phyloP scores from a whole-genome alignment of 148 eudicot species.

The Polygonum aviculare region DNA sequence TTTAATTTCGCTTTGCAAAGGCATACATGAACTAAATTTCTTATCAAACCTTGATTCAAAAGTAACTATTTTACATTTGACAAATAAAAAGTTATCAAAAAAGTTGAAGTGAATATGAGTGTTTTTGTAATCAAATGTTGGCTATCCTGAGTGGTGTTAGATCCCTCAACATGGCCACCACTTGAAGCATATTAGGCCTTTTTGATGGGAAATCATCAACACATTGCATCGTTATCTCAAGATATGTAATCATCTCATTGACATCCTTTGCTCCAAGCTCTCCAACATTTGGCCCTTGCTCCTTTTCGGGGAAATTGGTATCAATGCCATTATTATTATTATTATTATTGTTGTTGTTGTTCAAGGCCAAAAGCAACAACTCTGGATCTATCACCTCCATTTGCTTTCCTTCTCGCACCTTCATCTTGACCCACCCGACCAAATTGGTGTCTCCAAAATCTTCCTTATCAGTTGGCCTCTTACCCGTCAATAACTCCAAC shows the following conservation, averaged over 20 bases:
- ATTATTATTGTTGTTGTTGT: not conserved
- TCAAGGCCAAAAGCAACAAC: conserved; percentile 24
- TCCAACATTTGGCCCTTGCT: conserved; percentile 25
- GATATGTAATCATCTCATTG: conserved; percentile 73
- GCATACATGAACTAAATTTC: not conserved
- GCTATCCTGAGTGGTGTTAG: conserved; percentile 27
- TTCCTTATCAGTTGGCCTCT: conserved; percentile 87
- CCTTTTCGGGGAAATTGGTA: not conserved
- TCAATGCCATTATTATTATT: not conserved
- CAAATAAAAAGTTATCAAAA: not conserved
- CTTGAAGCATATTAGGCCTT: conserved; percentile 94
- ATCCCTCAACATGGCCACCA: conserved; percentile 83
- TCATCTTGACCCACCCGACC: conserved; percentile 96
- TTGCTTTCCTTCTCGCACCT: conserved; percentile 78
- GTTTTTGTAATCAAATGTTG: not conserved
- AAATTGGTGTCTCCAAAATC: conserved; percentile 94
- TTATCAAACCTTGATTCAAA: not conserved
- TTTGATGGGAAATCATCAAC: conserved; percentile 93
- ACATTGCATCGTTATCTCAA: conserved; percentile 66
- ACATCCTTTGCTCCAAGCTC: conserved; percentile 55
- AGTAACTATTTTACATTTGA: not conserved
- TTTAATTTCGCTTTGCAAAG: not conserved
- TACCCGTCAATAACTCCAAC: conserved; percentile 72
- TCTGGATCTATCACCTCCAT: conserved; percentile 83
- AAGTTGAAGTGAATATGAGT: not conserved